Evolutionary conservation across 2,329 filamentous ascomycete species (phyloP).

Genomic region (Fusarium illudens): DNA sequence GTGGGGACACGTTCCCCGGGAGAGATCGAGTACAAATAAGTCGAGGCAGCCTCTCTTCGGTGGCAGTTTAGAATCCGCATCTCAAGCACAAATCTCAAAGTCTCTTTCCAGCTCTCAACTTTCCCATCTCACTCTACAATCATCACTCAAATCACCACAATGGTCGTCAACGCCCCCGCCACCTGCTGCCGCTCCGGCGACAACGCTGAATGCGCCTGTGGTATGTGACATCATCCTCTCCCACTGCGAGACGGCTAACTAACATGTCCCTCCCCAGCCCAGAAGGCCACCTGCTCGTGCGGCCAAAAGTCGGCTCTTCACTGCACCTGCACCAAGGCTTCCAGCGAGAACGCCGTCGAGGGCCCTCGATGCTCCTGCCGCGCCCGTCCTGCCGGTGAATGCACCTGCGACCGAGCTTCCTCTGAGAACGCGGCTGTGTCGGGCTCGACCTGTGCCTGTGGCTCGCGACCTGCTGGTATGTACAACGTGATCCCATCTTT

Average conservation of each 20-base stretch:
- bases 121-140: not conserved
- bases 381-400: slow-evolving; percentile 79
- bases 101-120: not conserved
- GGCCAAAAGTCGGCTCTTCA: slow-evolving; percentile 86
- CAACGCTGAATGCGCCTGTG: slow-evolving; percentile 63
- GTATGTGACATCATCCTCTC: slow-evolving; percentile 53
- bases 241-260: not conserved
- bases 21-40: slow-evolving; percentile 39
- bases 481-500: slow-evolving; percentile 20
- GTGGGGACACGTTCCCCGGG: slow-evolving; percentile 19
- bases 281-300: slow-evolving; percentile 82
- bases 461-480: slow-evolving; percentile 75
- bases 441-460: slow-evolving; percentile 78
- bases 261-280: slow-evolving; percentile 52
- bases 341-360: slow-evolving; percentile 75
- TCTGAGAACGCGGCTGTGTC: slow-evolving; percentile 71
- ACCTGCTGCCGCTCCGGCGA: slow-evolving; percentile 67
- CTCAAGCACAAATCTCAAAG: not conserved
- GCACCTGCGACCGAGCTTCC: slow-evolving; percentile 78
- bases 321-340: slow-evolving; percentile 83
- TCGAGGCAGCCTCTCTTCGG: slow-evolving; percentile 12
- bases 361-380: slow-evolving; percentile 86
- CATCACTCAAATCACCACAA: slow-evolving; percentile 34
- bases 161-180: slow-evolving; percentile 48
- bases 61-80: not conserved